Base-by-base conservation (phyloP, 2,329 filamentous ascomycete species). In the Chaetomiaceae sp. region DNA sequence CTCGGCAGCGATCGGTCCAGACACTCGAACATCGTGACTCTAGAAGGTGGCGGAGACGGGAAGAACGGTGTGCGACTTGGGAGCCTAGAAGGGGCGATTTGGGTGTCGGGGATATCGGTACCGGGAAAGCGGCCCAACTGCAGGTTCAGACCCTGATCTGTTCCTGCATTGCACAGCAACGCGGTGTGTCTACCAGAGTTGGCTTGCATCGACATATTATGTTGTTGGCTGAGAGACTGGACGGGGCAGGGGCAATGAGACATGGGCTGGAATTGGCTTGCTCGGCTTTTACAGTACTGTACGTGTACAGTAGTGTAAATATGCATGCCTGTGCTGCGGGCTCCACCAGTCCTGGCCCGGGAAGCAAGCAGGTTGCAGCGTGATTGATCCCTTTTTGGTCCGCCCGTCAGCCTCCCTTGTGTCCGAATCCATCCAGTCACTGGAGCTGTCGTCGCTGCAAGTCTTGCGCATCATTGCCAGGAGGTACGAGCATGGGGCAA, bases 91-190 rank as follows among this genome's bases (percentile, higher is more conserved):
- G 25, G 46, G 32, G 41, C 33, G 41, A 38, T 51, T 51, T 29
- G n/a, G n/a, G n/a, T n/a, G n/a, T n/a, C n/a, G n/a, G n/a, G n/a
- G n/a, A n/a, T n/a, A n/a, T n/a, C n/a, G n/a, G n/a, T 38, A 16
- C 41, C 16, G 33, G 30, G 23, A 14, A 3, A 18, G 41, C 21
- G 7, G 14, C 42, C 49, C 16, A 48, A 16, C 37, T 53, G 43
- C 38, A 37, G 23, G 27, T 33, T 27, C n/a, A 30, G 32, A 5
- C 23, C 8, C 9, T 36, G 37, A 29, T 23, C 37, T 30, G 45
- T 49, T 53, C 45, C 51, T 53, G 51, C 45, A 53, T 53, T 32
- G 13, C 16, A 6, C 27, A 21, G 29, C 23, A 33, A 41, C 20
- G 50, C 18, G 36, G 51, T 48, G 44, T 53, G 50, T 20, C 18